Evolutionary conservation across 768 basidiomycete genomes (phyloP), one percentile per base, ranked within the genome.

Genomic region (Favolaschia claudopus): DNA sequence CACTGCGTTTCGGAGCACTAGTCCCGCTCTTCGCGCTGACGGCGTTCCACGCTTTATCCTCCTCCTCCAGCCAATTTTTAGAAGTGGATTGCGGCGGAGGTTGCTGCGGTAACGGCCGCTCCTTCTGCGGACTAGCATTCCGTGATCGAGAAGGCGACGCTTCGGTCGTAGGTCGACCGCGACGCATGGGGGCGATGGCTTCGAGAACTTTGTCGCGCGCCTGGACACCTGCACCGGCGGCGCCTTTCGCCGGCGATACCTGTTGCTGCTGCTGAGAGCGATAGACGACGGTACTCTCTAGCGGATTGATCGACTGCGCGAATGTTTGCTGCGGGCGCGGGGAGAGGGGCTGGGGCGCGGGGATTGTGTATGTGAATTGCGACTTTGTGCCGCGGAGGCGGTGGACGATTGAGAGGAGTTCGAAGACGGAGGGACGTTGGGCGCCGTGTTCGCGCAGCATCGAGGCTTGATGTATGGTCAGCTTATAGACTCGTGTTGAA

Each of bases 361-460:
- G 84, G 39, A 87, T 77, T 33, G 71, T 78, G 67, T 97, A 97
- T 34, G 85, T 77, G 67, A 89, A 91, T 34, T 84, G 83, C 7
- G 95, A 92, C 70, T 87, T 91, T 1, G 94, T 94, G 12, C 95
- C 94, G 20, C 96, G 89, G 66, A 97, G 83, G 28, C 82, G 81
- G 76, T 98, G 97, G 1, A 96, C 92, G 58, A 85, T 84, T 42
- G 82, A 78, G 39, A 99, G 87, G 14, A 96, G 75, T 66, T 97
- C 93, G 67, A 96, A 98, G 15, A 93, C 90, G 14, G 86, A 85
- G 10, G 96, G 97, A 15, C 97, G 84, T 64, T 92, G 89, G 4
- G 85, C 71, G 2, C 96, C 94, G 62, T 95, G 90, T 69, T 99
- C 97, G 46, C 90, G 88, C 24, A 99, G 84, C 93, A 97, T 97